Evolutionary conservation across 257 asterid genomes (phyloP).

Genomic region (Petunia secreta): DNA sequence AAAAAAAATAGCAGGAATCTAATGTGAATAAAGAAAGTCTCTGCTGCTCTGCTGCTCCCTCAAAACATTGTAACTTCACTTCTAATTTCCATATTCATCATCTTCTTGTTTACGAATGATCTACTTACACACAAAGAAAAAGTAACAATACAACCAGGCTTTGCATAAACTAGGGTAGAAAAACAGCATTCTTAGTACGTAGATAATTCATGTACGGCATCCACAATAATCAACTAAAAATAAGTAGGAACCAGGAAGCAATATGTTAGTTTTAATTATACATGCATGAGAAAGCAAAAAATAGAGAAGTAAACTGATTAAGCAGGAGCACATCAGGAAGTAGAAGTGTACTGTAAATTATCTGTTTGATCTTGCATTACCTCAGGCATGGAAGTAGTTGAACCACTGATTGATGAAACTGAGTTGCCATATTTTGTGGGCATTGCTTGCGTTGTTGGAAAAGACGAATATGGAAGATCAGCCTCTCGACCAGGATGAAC

Average conservation of each 20-base stretch:
- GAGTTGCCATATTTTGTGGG: conserved; percentile 64
- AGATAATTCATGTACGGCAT: no score
- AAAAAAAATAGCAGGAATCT: not conserved
- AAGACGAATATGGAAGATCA: conserved; percentile 67
- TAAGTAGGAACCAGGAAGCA: no score
- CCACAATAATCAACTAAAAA: no score
- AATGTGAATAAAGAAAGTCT: not conserved
- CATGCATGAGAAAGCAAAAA: no score
- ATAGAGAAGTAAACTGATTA: no score
- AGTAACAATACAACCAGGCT: not conserved
- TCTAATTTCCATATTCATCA: not conserved
- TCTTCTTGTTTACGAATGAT: not conserved
- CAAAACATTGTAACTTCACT: not conserved
- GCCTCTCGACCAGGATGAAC: conserved; percentile 66
- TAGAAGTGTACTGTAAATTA: not conserved
- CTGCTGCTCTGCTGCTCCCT: not conserved
- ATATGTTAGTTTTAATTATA: no score
- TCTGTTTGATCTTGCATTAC: conserved; percentile 33
- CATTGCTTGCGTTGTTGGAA: conserved; percentile 54
- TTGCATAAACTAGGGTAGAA: not conserved
- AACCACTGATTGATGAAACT: conserved; percentile 55
- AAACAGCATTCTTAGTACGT: not conserved
- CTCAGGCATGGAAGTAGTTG: conserved; percentile 74
- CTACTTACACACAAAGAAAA: not conserved
- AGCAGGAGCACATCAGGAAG: no score